These are phyloP conservation scores for Cladosporium sphaerospermum DNA, from an alignment of 2,329 filamentous ascomycete species.

Conservation along the genomic window DNA sequence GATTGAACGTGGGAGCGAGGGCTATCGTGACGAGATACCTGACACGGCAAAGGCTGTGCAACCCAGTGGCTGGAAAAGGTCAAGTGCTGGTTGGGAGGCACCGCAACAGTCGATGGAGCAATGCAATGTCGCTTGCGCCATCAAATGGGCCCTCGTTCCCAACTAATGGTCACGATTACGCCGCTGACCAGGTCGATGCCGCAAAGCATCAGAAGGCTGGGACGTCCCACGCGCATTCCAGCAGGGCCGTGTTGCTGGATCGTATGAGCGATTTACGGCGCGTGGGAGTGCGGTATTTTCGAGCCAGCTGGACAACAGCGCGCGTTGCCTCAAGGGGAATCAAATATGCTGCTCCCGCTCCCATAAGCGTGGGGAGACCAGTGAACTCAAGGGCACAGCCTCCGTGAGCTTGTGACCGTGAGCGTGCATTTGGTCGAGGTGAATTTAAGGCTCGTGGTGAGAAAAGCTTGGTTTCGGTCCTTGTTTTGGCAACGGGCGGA, in stretches of 20 bases:
- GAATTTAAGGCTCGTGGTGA: not conserved
- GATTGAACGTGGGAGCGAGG: constrained; percentile 1
- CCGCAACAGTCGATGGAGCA: not conserved
- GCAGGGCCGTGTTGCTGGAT: not conserved
- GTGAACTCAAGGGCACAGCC: constrained; percentile 8
- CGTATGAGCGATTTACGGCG: constrained; percentile 8
- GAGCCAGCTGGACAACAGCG: not conserved
- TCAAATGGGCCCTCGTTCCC: not conserved
- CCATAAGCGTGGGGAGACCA: constrained; percentile 1
- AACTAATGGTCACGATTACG: not conserved
- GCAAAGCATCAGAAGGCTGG: not conserved
- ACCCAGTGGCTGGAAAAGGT: not conserved
- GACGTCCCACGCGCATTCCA: constrained; percentile 3
- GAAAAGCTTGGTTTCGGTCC: not conserved
- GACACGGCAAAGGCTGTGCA: not conserved
- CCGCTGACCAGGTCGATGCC: not conserved
- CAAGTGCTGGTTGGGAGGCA: not conserved
- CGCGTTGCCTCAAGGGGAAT: constrained; percentile 7
- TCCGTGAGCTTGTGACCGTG: constrained; percentile 3
- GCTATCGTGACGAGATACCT: not conserved
- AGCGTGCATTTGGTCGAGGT: not conserved
- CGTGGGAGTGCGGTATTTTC: not conserved
- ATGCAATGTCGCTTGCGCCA: constrained; percentile 1
- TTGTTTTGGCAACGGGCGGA: not conserved
- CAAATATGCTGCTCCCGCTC: constrained; percentile 6